phyloP scores from a whole-genome alignment of 768 basidiomycete species.

The Leccinum arenicola region DNA sequence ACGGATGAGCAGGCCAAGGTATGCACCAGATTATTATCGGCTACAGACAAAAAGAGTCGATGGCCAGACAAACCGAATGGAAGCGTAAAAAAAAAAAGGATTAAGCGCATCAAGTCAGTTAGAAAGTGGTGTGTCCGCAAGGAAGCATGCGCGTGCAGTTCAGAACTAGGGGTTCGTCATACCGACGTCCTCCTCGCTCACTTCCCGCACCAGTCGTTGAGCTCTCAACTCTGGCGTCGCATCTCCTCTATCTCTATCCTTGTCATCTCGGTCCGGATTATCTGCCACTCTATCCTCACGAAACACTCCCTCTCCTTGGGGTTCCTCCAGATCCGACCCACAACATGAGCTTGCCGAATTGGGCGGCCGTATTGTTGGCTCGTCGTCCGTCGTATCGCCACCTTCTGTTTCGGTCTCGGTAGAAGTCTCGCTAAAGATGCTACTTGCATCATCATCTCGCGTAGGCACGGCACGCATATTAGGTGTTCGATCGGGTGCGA shows the following conservation, averaged over 20 bases:
- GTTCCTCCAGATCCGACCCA: conserved; percentile 35
- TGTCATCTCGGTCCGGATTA: conserved; percentile 20
- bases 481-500: conserved; percentile 34
- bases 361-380: conserved; percentile 72
- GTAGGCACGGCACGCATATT: conserved; percentile 23
- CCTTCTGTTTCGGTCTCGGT: conserved; percentile 51
- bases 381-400: conserved; percentile 69
- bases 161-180: conserved; percentile 30
- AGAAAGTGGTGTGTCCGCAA: neutral
- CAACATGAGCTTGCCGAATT: conserved; percentile 39
- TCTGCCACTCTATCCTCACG: conserved; percentile 14
- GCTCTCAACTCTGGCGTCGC: conserved; percentile 33
- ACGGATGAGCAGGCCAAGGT: conserved; percentile 19
- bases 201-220: conserved; percentile 25
- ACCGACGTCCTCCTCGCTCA: conserved; percentile 32
- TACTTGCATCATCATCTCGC: conserved; percentile 33
- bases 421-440: conserved; percentile 38
- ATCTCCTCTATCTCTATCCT: conserved; percentile 29
- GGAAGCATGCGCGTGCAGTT: neutral
- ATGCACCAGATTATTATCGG: conserved; percentile 26
- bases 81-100: neutral
- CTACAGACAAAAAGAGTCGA: conserved; percentile 16
- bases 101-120: conserved; percentile 1
- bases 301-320: conserved; percentile 30
- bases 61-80: conserved; percentile 12